Conservation (phyloP, 2,329 filamentous ascomycete species). For the Aspergillus awamori region DNA sequence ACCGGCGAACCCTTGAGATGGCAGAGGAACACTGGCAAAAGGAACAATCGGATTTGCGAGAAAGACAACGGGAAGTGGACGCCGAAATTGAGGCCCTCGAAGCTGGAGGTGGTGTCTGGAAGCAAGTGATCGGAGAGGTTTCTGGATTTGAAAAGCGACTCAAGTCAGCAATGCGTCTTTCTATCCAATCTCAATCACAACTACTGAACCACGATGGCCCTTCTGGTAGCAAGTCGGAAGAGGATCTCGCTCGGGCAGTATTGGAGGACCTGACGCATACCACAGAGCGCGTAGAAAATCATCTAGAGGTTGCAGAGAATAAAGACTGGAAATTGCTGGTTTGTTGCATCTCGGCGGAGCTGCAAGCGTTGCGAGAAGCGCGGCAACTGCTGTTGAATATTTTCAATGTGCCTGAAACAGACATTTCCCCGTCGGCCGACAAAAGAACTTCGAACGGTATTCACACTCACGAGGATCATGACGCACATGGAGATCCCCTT, state of each 20-base stretch:
- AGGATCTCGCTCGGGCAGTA: slow-evolving; percentile 35
- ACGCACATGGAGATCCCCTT: slow-evolving; percentile 23
- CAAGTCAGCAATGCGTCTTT: slow-evolving; percentile 36
- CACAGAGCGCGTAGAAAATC: slow-evolving; percentile 51
- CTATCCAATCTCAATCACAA: slow-evolving; percentile 29
- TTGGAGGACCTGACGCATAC: slow-evolving; percentile 52
- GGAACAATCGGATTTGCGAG: slow-evolving; percentile 51
- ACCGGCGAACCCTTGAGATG: slow-evolving; percentile 62
- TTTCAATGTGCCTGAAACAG: slow-evolving; percentile 33
- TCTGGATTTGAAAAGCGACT: slow-evolving; percentile 52
- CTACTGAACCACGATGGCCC: slow-evolving; percentile 16
- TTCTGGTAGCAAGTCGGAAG: slow-evolving; percentile 22
- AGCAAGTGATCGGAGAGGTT: slow-evolving; percentile 56
- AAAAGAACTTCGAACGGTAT: slow-evolving; percentile 8
- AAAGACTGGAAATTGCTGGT: slow-evolving; percentile 64
- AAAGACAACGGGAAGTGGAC: slow-evolving; percentile 51
- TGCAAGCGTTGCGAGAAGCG: slow-evolving; percentile 56
- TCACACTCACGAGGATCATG: slow-evolving; percentile 6
- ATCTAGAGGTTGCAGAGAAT: slow-evolving; percentile 55
- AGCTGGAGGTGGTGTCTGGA: slow-evolving; percentile 62
- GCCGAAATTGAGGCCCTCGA: slow-evolving; percentile 60
- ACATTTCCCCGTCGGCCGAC: slow-evolving; percentile 16
- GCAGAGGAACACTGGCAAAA: slow-evolving; percentile 59
- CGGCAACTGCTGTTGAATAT: slow-evolving; percentile 38
- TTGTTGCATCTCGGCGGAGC: slow-evolving; percentile 64